Evolutionary conservation across 305 asterid species (phyloP).

Genomic region (Withania somnifera): DNA sequence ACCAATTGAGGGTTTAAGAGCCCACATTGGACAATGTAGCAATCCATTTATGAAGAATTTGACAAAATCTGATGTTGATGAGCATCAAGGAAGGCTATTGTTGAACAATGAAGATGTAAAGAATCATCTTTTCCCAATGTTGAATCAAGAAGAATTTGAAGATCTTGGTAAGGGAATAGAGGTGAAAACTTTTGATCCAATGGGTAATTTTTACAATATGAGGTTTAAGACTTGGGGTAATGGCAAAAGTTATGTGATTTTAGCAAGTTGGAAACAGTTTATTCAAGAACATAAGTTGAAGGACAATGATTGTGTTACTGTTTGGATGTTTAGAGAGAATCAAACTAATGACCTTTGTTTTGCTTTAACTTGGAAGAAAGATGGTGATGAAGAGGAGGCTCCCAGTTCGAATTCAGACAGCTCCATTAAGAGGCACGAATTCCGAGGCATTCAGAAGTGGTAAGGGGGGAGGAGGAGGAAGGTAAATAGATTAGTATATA

Average conservation of each 20-base stretch:
- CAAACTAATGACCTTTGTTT: background rate
- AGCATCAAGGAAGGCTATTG: background rate
- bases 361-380: background rate
- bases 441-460: background rate
- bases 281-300: background rate
- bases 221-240: constrained; percentile 5
- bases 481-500: background rate
- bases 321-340: constrained; percentile 8
- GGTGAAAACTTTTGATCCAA: background rate
- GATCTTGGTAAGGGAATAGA: background rate
- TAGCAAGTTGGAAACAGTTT: constrained; percentile 1
- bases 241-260: background rate
- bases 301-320: background rate
- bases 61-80: constrained; percentile 1
- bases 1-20: background rate
- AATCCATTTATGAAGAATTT: constrained; percentile 1
- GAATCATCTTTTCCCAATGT: background rate
- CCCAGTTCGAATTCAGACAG: no score
- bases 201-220: background rate
- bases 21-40: constrained; percentile 5
- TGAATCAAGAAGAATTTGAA: background rate
- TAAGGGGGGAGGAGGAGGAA: background rate
- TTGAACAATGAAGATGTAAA: background rate
- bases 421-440: no score
- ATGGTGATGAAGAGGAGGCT: background rate